Base-by-base conservation (phyloP, 2,329 filamentous ascomycete genomes). In the Aschersonia sp. region DNA sequence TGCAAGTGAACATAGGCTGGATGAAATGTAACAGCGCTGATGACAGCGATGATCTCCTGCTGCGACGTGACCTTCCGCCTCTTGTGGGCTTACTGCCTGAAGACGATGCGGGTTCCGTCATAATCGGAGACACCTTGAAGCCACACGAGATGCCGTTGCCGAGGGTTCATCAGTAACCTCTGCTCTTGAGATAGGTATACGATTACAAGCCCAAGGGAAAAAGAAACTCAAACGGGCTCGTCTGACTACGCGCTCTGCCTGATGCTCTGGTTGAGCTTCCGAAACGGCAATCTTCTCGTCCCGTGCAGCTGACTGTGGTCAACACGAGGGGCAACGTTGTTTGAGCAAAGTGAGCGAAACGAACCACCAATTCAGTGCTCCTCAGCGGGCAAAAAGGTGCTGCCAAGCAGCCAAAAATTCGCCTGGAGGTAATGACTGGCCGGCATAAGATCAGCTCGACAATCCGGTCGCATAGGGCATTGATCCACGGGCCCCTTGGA, bases 401-500 rank as follows among this genome's bases (percentile, higher is more conserved):
- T 37, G 35, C 35, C 35, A 37, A 37, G 35, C 35, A 37, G 8
- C 35, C 8, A 37, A 8, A 37, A 12, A 37, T 4, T 37, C 12
- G 35, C 35, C 14, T 7, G 40, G 44, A 22, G 30, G 12, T 11
- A 12, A 48, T 49, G 44, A 35, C 48, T 47, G 45, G 41, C 48
- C 52, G 53, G 52, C 53, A 55, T 54, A 69, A 54, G 62, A 69
- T 65, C 61, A 66, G 56, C 64, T 66, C 56, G 61, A 61, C 62
- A 63, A 65, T 68, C 67, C 68, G 67, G 68, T 70, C 66, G 63
- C 66, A 66, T 63, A 64, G 52, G 52, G 49, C 50, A 50, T 53
- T 54, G 54, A 62, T 61, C 61, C 51, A 49, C 49, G 50, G 41
- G 49, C 48, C 48, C 51, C 32, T 14, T 53, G 50, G 56, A 52